phyloP scores from a whole-genome alignment of 805 yeast species.

The Brettanomyces sp. region DNA sequence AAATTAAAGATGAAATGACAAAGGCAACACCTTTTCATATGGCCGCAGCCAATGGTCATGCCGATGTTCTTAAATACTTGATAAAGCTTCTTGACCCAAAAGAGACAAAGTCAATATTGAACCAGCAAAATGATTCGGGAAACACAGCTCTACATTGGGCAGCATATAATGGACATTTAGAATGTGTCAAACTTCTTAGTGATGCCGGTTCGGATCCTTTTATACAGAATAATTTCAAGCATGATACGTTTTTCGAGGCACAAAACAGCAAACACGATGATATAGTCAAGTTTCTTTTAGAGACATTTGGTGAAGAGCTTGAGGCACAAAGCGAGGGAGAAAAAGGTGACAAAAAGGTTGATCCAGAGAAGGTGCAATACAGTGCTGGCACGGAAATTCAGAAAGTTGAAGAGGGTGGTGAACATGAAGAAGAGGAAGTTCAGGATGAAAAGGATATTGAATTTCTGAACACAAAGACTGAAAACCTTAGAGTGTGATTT shows the following conservation, averaged over 20 bases:
- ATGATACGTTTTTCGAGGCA: conserved; percentile 85
- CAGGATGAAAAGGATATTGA: conserved; percentile 15
- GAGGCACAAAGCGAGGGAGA: conserved; percentile 45
- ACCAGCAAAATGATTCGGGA: conserved; percentile 64
- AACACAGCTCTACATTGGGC: conserved; percentile 98
- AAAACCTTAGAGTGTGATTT: neutral
- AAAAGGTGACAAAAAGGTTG: conserved; percentile 29
- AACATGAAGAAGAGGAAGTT: conserved; percentile 29
- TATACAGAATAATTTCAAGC: conserved; percentile 60
- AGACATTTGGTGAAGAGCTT: conserved; percentile 55
- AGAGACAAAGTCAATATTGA: conserved; percentile 38
- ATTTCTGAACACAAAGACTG: neutral
- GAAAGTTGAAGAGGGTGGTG: conserved; percentile 37
- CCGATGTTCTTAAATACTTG: conserved; percentile 53
- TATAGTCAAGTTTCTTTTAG: conserved; percentile 68
- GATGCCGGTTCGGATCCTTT: conserved; percentile 80
- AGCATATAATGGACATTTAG: conserved; percentile 74
- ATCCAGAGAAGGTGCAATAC: conserved; percentile 30
- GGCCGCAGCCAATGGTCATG: conserved; percentile 94
- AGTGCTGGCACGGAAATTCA: conserved; percentile 44
- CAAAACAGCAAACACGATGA: conserved; percentile 68
- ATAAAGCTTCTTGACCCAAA: conserved; percentile 36
- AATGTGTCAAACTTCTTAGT: conserved; percentile 58
- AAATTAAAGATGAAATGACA: conserved; percentile 54
- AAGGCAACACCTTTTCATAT: conserved; percentile 77